phyloP scores from a whole-genome alignment of 345 rosid species.

The Arabis alpina region DNA sequence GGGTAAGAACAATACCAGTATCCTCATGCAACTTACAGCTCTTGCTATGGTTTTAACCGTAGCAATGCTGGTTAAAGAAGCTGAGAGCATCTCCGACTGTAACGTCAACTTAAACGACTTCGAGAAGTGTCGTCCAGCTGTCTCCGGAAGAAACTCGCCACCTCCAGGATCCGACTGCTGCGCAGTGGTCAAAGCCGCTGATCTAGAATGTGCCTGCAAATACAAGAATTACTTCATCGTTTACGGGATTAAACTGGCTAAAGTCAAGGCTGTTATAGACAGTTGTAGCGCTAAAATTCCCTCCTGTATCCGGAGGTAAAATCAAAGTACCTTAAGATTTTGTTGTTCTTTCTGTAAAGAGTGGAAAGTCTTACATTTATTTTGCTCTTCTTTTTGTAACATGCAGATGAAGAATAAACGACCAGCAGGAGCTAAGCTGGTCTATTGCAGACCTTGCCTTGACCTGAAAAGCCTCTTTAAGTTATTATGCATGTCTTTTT shows the following conservation, averaged over 20 bases:
- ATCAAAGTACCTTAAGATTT: neutral
- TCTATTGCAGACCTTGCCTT: conserved; percentile 6
- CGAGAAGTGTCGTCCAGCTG: conserved; percentile 49
- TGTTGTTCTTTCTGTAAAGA: neutral
- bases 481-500: conserved; percentile 15
- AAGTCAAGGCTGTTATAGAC: conserved; percentile 48
- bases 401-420: conserved; percentile 32
- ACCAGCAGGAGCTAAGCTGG: neutral
- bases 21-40: conserved; percentile 15
- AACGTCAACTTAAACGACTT: conserved; percentile 42
- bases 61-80: conserved; percentile 26
- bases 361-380: conserved; percentile 3
- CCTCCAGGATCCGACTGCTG: conserved; percentile 53
- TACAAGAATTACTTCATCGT: conserved; percentile 45
- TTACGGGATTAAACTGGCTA: conserved; percentile 45
- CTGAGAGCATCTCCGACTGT: conserved; percentile 40
- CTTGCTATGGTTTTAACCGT: conserved; percentile 22
- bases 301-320: conserved; percentile 39
- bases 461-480: neutral
- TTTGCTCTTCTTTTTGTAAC: conserved; percentile 23
- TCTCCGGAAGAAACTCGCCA: conserved; percentile 48
- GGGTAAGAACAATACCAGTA: neutral
- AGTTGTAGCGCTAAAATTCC: conserved; percentile 44
- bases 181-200: conserved; percentile 35
- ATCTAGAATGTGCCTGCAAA: conserved; percentile 52